Evolutionary conservation across 768 basidiomycete species (phyloP).

Genomic region (Hygrocybe punicea): DNA sequence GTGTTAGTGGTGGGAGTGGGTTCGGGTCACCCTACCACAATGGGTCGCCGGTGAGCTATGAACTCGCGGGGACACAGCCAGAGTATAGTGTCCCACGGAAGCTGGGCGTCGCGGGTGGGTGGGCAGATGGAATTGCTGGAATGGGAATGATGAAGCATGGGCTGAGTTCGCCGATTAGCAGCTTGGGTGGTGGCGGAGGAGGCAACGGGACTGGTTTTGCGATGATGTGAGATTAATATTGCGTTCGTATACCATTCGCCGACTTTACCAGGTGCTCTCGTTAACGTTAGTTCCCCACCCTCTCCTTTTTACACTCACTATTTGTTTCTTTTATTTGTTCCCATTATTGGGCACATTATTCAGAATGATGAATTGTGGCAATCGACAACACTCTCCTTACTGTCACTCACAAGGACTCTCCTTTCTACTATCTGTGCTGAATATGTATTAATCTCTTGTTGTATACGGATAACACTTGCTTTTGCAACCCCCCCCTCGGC

Average conservation of each 20-base stretch:
- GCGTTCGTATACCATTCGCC: neutral
- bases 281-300: no score
- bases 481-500: no score
- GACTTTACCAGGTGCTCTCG: no score
- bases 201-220: conserved; percentile 13
- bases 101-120: neutral
- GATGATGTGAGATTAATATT: conserved; percentile 13
- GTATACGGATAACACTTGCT: no score
- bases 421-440: no score
- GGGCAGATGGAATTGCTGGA: conserved; percentile 7
- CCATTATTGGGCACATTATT: no score
- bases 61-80: conserved; percentile 2
- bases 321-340: no score
- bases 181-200: conserved; percentile 6
- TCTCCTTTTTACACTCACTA: no score
- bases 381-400: no score
- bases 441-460: no score
- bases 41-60: conserved; percentile 8
- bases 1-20: conserved; percentile 8
- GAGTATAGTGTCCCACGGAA: neutral
- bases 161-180: conserved; percentile 7
- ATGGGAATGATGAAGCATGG: conserved; percentile 16
- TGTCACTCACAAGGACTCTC: no score
- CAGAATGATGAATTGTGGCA: no score
- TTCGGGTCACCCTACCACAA: conserved; percentile 9